Evolutionary conservation across 805 yeast genomes (phyloP).

Genomic region (Tetrapisispora namnaoensis): DNA sequence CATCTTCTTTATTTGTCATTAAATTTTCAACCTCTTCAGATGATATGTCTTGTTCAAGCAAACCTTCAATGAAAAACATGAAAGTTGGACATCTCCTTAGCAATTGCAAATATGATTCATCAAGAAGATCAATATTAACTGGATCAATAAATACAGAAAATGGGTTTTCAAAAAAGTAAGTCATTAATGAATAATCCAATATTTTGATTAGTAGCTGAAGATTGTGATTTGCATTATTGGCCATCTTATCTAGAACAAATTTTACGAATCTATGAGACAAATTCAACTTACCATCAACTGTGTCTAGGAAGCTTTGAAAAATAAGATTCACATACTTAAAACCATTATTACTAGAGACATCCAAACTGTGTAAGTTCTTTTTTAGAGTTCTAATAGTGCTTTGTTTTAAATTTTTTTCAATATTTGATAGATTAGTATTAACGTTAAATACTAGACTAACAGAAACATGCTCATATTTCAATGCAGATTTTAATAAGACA

Average conservation of each 20-base stretch:
- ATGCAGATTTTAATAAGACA: conserved; percentile 19
- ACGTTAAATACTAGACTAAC: conserved; percentile 25
- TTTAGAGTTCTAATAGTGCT: conserved; percentile 25
- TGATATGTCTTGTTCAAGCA: conserved; percentile 21
- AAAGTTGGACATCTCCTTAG: conserved; percentile 27
- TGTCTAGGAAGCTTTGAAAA: conserved; percentile 26
- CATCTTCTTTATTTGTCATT: conserved; percentile 17
- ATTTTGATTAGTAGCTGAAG: conserved; percentile 25
- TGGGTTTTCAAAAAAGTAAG: conserved; percentile 28
- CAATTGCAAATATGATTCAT: conserved; percentile 21
- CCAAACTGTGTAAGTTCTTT: conserved; percentile 20
- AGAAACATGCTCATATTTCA: conserved; percentile 19
- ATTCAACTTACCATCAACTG: conserved; percentile 28
- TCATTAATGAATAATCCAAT: conserved; percentile 27
- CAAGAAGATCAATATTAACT: conserved; percentile 21
- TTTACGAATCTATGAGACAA: conserved; percentile 23
- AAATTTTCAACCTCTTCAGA: conserved; percentile 19
- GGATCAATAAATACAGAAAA: conserved; percentile 30
- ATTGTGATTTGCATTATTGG: conserved; percentile 26
- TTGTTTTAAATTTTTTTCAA: conserved; percentile 26
- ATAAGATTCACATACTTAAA: conserved; percentile 26
- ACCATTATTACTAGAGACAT: conserved; percentile 27
- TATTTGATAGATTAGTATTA: conserved; percentile 26
- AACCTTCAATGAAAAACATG: conserved; percentile 27
- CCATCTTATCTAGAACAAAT: conserved; percentile 26